These are phyloP conservation scores for Boletus huronensis DNA, from an alignment of 768 basidiomycete genomes.

Conservation along the genomic window DNA sequence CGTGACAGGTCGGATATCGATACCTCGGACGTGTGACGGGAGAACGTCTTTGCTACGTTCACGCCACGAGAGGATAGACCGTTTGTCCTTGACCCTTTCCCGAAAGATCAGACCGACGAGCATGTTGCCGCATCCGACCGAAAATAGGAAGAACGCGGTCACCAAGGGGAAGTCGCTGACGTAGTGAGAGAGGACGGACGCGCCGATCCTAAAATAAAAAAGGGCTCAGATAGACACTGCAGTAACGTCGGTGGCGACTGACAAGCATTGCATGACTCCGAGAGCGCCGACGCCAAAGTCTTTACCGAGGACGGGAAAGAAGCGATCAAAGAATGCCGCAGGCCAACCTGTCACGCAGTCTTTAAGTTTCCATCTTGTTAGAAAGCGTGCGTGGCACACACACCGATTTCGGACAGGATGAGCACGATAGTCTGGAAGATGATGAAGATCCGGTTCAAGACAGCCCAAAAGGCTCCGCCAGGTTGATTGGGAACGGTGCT, in stretches of 20 bases:
- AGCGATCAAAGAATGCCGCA: constrained; percentile 73
- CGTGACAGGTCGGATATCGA: constrained; percentile 25
- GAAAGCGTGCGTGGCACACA: constrained; percentile 24
- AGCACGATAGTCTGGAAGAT: constrained; percentile 77
- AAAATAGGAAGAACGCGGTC: constrained; percentile 81
- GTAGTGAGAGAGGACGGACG: constrained; percentile 69
- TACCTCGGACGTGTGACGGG: constrained; percentile 36
- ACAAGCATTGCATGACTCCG: constrained; percentile 86
- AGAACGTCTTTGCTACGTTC: constrained; percentile 54
- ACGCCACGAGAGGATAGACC: constrained; percentile 67
- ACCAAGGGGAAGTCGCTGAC: constrained; percentile 85
- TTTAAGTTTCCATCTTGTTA: not conserved
- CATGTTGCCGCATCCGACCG: constrained; percentile 80
- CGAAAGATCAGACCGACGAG: constrained; percentile 79
- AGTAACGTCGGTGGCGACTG: constrained; percentile 26
- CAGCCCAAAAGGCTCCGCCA: constrained; percentile 90
- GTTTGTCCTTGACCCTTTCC: constrained; percentile 57
- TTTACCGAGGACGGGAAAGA: constrained; percentile 86
- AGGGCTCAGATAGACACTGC: not conserved
- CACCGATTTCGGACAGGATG: constrained; percentile 43
- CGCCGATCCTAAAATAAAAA: constrained; percentile 47
- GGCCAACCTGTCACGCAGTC: constrained; percentile 55
- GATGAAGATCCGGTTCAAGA: constrained; percentile 82
- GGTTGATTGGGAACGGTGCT: constrained; percentile 93
- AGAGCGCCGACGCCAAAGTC: constrained; percentile 85